Base-by-base conservation (phyloP, 371 early-diverging fungal genomes). In the Syncephalastrum racemosum region DNA sequence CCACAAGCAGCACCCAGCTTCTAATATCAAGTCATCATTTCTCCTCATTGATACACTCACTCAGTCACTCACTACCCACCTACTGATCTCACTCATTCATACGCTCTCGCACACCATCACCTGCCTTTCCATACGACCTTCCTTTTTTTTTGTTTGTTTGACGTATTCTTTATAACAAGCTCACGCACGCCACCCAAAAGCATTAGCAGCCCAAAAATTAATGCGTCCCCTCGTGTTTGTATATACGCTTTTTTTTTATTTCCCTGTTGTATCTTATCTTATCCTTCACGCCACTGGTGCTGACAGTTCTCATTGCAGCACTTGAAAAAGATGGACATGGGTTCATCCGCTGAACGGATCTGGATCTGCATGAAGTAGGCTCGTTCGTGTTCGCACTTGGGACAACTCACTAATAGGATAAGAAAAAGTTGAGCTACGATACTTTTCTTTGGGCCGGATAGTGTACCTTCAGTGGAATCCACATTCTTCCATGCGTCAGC, bases 331-430 rank as follows among this genome's bases (percentile, higher is more conserved):
- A 87, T 90, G 14, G 95, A 87, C 80, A 86, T 89, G 24, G 98
- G 97, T 74, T 97, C 98, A 81, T 97, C 98, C 22, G 95, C 96
- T 13, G 94, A 93, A 53, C 98, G 89, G 42, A 92, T 95, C 75
- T 97, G 96, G 58, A 97, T 88, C 70, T 92, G 90, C 90, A 92
- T 88, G 75, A 87, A 96, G 77, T 90, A 94, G 1, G 97, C 97
- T 23, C 89, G 77, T 40, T 80, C 79, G 64, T 92, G 87, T 68
- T 91, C 93, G 79, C 97, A 97, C 53, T 90, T 89, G 10, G 93
- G 93, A 70, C 97, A 97, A 14, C 80, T 75, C 1, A 77, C 90
- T 88, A 62, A 15, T 5, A 22, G 18, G 4, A 19, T 13, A n/a
- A 39, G 22, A 20, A 39, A 43, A 22, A 10, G 48, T 31, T 20